Percentiles rank a stretch among this genome's conserved stretches.
Evolutionary conservation across 2,329 filamentous ascomycete species (phyloP).

Genomic region (Colletotrichum sp.): DNA sequence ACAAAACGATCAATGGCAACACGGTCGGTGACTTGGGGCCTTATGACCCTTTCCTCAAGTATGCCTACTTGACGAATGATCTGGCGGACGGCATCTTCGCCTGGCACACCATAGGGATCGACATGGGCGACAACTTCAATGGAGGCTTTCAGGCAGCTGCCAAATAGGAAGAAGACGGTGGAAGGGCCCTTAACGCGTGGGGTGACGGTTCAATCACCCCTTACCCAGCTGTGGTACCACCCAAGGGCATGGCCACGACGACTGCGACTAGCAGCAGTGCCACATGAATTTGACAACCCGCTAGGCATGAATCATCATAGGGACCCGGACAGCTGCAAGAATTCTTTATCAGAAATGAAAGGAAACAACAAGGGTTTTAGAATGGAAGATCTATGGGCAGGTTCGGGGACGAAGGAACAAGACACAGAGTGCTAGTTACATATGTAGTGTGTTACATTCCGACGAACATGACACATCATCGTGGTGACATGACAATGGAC

Average conservation of each 20-base stretch:
- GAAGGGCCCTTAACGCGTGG: background rate
- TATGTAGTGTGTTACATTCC: background rate
- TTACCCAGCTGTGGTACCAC: background rate
- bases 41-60: slow-evolving; percentile 58
- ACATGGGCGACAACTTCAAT: background rate
- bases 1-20: slow-evolving; percentile 18
- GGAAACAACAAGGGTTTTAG: background rate
- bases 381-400: background rate
- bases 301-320: background rate
- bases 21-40: slow-evolving; percentile 26
- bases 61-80: slow-evolving; percentile 59
- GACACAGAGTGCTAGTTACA: background rate
- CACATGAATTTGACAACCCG: background rate
- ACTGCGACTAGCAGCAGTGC: background rate
- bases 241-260: background rate
- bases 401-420: background rate
- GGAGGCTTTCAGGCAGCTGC: background rate
- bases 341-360: background rate
- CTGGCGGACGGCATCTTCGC: slow-evolving; percentile 56
- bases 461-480: too few species aligned
- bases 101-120: slow-evolving; percentile 37
- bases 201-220: background rate
- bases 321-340: background rate
- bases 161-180: background rate
- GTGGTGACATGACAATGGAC: background rate